Evolutionary conservation across 495 filamentous ascomycete genomes (phyloP), one percentile per base, ranked within the genome.

Genomic region (Podospora fimiseda): DNA sequence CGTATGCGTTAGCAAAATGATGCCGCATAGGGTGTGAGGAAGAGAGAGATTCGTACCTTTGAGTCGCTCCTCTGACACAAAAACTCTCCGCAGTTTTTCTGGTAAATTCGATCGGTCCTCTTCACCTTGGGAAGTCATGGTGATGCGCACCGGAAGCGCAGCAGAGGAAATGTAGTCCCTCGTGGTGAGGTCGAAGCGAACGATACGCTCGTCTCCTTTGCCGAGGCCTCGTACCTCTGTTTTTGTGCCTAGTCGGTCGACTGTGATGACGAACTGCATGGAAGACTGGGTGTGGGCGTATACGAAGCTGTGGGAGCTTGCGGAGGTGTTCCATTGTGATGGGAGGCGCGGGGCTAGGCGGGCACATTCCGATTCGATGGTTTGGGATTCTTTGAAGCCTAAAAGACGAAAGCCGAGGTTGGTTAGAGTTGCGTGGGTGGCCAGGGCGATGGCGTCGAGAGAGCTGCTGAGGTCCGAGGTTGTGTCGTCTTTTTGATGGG

Each of bases 271-370:
- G 63, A 85, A 97, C 55, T 86, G 77, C 75, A 93, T 87, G 13
- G 90, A 81, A 0, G 90, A 94, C 65, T 96, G 89, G n/a, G 80
- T 70, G 61, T 96, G 94, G 2, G 84, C 80, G 72, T 97, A 98
- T 48, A 92, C 82, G 68, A 98, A 94, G 44, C 85, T 78, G 68
- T 85, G 86, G 9, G 78, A 80, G 57, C 73, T 74, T 54, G 77
- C 78, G 18, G 73, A 73, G 33, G 78, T 70, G 67, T 95, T 95
- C 90, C 90, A 96, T 74, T 83, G 75, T 15, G 75, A 18, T 2
- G 88, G 87, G 8, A 98, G 79, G n/a, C 83, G 75, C 43, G 78
- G 78, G 13, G 71, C 73, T 19, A 76, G 55, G 46, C 63, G 47
- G 9, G 59, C 54, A 53, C 69, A 74, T 60, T 73, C 67, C 36